Conservation (phyloP, 805 yeast species). For the Suhomyces prunicola region DNA sequence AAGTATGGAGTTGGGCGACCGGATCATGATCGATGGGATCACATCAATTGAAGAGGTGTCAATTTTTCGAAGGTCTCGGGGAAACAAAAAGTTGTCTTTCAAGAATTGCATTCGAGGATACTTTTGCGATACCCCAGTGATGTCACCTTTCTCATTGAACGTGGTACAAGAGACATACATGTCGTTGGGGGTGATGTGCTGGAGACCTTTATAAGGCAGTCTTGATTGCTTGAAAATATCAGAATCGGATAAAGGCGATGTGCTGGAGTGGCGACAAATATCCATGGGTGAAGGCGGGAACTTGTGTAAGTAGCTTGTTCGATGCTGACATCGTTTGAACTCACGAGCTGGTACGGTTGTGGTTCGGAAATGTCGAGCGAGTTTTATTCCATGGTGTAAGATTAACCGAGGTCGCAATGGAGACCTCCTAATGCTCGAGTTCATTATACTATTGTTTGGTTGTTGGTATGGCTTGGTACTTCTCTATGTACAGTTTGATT, state of each 20-base stretch:
- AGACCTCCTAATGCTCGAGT: neutral
- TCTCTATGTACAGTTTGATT: neutral
- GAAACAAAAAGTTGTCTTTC: constrained; percentile 67
- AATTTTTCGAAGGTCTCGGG: constrained; percentile 83
- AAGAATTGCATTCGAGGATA: constrained; percentile 73
- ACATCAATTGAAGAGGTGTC: constrained; percentile 74
- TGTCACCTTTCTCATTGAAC: constrained; percentile 66
- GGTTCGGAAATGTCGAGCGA: neutral
- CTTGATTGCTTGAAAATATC: neutral
- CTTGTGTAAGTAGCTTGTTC: neutral
- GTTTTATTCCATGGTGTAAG: neutral
- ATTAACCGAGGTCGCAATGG: neutral
- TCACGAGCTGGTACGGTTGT: neutral
- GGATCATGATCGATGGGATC: constrained; percentile 83
- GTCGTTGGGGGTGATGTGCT: constrained; percentile 39
- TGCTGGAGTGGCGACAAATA: neutral
- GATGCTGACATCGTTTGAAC: neutral
- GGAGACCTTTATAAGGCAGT: constrained; percentile 2
- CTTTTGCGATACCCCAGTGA: constrained; percentile 65
- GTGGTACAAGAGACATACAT: constrained; percentile 74
- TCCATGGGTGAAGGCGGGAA: neutral
- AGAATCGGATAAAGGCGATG: neutral
- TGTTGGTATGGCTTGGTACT: neutral
- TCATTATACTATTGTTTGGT: neutral
- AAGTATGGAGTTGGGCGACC: constrained; percentile 69